phyloP scores from a whole-genome alignment of 1,284 basidiomycete genomes.

The Naganishia sp. region DNA sequence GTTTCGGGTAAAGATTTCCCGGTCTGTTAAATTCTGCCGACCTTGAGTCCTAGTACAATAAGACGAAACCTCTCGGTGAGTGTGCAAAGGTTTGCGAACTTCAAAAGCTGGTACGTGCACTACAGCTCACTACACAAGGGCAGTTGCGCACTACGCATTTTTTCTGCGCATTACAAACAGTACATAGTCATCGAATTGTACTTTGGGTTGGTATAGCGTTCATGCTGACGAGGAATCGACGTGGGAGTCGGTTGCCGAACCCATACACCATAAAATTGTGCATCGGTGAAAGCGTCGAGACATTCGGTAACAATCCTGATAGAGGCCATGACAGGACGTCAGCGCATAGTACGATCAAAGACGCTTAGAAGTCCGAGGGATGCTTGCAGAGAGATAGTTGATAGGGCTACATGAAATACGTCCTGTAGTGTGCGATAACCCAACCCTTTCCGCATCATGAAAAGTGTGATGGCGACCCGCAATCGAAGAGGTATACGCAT shows the following conservation, averaged over 20 bases:
- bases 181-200: background rate
- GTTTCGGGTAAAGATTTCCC: too few species aligned
- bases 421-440: background rate
- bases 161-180: too few species aligned
- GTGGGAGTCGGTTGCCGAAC: conserved; percentile 10
- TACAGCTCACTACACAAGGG: too few species aligned
- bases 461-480: background rate
- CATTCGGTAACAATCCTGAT: conserved; percentile 5
- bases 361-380: too few species aligned
- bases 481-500: background rate
- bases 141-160: too few species aligned
- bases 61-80: too few species aligned
- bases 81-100: too few species aligned
- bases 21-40: too few species aligned
- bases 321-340: too few species aligned
- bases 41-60: too few species aligned
- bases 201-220: conserved; percentile 4
- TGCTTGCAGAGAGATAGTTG: background rate
- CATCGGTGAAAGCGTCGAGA: conserved; percentile 17
- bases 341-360: too few species aligned
- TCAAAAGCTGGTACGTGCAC: too few species aligned
- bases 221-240: background rate
- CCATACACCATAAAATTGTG: conserved; percentile 4
- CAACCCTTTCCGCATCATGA: background rate
- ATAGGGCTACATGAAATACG: background rate